These are phyloP conservation scores for Coniochaeta ligniaria DNA, from an alignment of 2,329 filamentous ascomycete species.

Conservation along the genomic window DNA sequence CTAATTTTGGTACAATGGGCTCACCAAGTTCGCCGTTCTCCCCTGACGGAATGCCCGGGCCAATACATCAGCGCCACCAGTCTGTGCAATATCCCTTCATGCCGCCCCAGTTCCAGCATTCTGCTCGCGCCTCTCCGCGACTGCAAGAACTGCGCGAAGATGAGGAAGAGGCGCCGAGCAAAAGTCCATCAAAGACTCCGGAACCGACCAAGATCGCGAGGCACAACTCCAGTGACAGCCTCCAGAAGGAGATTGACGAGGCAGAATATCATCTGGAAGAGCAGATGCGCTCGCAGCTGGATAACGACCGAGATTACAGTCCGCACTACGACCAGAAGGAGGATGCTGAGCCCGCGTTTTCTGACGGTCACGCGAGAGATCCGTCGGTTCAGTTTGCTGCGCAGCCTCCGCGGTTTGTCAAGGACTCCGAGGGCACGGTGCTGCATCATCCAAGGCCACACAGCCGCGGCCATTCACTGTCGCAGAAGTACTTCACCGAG, in stretches of 20 bases:
- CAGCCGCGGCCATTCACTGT: constrained; percentile 63
- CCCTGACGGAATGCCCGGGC: constrained; percentile 38
- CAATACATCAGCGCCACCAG: constrained; percentile 49
- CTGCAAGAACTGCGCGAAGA: constrained; percentile 69
- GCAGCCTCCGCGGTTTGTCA: constrained; percentile 43
- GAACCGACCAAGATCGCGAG: constrained; percentile 39
- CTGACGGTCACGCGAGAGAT: constrained; percentile 28
- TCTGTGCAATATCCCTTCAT: constrained; percentile 51
- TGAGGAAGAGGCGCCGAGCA: constrained; percentile 53
- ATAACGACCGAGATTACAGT: constrained; percentile 66
- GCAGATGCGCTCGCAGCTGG: constrained; percentile 69
- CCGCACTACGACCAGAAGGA: constrained; percentile 44
- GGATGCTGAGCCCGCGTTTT: constrained; percentile 13
- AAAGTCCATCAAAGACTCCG: constrained; percentile 47
- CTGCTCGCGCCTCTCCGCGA: constrained; percentile 49
- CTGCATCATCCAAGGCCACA: constrained; percentile 70
- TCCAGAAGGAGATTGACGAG: constrained; percentile 80
- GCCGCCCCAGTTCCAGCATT: constrained; percentile 50
- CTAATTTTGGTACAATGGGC: constrained; percentile 46
- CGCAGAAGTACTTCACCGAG: constrained; percentile 57
- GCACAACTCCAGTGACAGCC: constrained; percentile 68
- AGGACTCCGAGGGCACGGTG: constrained; percentile 45
- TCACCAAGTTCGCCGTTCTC: constrained; percentile 60
- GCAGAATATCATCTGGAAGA: constrained; percentile 81
- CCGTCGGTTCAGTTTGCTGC: constrained; percentile 39